Evolutionary conservation across 192 early-diverging fungal species (phyloP), one percentile per base, ranked within the genome.

Genomic region (Backusella circina): DNA sequence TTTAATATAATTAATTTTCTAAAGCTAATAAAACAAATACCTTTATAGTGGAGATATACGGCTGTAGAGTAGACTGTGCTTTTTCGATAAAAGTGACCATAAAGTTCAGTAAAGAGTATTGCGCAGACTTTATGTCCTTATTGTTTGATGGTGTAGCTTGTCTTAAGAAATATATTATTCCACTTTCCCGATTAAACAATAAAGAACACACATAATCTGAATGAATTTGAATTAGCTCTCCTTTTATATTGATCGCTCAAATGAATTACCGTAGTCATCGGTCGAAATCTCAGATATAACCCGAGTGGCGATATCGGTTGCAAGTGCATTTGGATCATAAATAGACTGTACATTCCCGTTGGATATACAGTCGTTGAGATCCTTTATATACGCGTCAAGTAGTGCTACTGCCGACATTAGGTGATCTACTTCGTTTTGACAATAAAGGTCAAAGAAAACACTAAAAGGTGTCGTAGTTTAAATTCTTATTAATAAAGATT

Each of bases 191-290:
- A 50, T 85, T 80, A 67, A 87, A 85, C 51, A 88, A 38, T 0
- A 86, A 32, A 10, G 86, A 79, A 1, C 81, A 75, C 0, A 80
- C 82, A 70, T 86, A 84, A 64, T 87, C 87, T 88, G 65, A 37
- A 21, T 9, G 18, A 23, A 38, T 9, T 26, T 35, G 37, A 68
- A 68, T 37, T 37, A 12, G 23, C 18, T 36, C 1, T 1, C 18
- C 23, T 23, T 68, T 47, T 18, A 4, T 44, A 12, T 30, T 39
- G 37, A 15, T 15, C 23, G n/a, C n/a, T 16, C 7, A 44, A 30
- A 2, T 33, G 13, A 15, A 71, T 72, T 80, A 65, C 79, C 79
- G 35, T 61, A 71, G 41, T 80, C 79, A 23, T 76, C 67, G 1
- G 72, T 75, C 39, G 71, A n/a, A 16, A 80, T 65, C 18, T 80